Percentiles rank a stretch among this genome's conserved stretches.
Conservation (phyloP, 2,329 filamentous ascomycete genomes). For the Xylogone sp. region DNA sequence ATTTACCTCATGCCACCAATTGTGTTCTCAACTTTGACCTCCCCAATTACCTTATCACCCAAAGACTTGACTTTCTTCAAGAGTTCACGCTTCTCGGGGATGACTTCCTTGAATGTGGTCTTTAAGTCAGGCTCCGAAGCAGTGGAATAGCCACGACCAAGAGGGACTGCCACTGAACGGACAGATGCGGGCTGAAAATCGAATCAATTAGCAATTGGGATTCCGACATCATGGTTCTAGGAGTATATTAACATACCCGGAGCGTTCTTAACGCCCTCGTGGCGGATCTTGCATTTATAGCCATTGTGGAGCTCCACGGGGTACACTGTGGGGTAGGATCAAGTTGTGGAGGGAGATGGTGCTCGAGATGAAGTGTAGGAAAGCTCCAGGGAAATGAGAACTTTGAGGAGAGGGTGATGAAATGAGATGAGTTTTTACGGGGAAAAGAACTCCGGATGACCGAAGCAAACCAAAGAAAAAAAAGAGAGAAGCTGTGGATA, state of each 20-base stretch:
- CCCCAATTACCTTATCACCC: conserved; percentile 77
- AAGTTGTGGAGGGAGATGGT: background rate
- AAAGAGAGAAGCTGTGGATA: background rate
- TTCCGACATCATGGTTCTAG: conserved; percentile 11
- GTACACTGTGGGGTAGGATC: conserved; percentile 10
- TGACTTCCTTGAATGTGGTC: conserved; percentile 74
- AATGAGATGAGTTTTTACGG: background rate
- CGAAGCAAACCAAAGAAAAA: background rate
- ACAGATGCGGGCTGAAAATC: conserved; percentile 23
- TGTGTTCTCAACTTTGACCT: conserved; percentile 90
- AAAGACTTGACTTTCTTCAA: conserved; percentile 91
- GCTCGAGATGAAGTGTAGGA: background rate
- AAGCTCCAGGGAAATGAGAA: too few species aligned
- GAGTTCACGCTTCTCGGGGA: conserved; percentile 90
- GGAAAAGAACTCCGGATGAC: background rate
- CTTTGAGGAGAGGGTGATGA: background rate
- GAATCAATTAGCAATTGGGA: conserved; percentile 8
- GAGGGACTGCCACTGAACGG: conserved; percentile 26
- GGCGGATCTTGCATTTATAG: conserved; percentile 59
- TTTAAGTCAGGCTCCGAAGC: conserved; percentile 86
- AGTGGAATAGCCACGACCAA: conserved; percentile 62
- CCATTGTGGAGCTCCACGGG: conserved; percentile 43
- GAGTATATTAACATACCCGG: conserved; percentile 46
- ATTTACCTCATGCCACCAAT: conserved; percentile 85
- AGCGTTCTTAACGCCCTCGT: conserved; percentile 60